Evolutionary conservation across 2,329 filamentous ascomycete species (phyloP).

Genomic region (Stromatinia cepivora): DNA sequence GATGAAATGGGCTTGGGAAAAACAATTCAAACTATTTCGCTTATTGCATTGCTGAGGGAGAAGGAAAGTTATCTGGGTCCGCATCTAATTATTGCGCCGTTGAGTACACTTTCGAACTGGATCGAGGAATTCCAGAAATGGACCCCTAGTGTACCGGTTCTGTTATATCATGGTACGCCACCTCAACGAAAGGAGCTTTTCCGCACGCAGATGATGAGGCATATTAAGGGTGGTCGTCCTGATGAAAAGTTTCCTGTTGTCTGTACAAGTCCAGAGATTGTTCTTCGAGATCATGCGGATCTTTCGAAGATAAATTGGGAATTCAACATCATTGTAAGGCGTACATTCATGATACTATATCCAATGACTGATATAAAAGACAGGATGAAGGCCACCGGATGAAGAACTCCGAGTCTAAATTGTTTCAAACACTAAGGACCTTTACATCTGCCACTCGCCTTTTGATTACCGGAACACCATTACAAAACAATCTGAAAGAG

Average conservation of each 20-base stretch:
- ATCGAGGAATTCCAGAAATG: slow-evolving; percentile 89
- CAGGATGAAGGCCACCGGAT: slow-evolving; percentile 93
- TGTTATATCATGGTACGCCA: slow-evolving; percentile 87
- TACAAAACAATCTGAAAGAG: slow-evolving; percentile 95
- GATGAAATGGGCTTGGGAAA: slow-evolving; percentile 65
- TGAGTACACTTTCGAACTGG: slow-evolving; percentile 95
- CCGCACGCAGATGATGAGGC: slow-evolving; percentile 65
- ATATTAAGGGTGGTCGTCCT: slow-evolving; percentile 61
- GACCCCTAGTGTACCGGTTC: slow-evolving; percentile 83
- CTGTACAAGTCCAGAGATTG: slow-evolving; percentile 94
- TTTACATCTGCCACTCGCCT: slow-evolving; percentile 90
- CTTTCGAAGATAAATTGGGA: slow-evolving; percentile 88
- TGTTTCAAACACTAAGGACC: slow-evolving; percentile 84
- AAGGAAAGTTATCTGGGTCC: slow-evolving; percentile 81
- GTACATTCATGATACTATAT: not conserved
- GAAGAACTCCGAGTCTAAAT: slow-evolving; percentile 92
- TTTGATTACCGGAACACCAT: slow-evolving; percentile 88
- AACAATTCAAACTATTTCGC: slow-evolving; percentile 52
- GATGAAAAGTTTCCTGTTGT: slow-evolving; percentile 80
- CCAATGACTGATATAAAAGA: slow-evolving; percentile 26
- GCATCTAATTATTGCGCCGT: slow-evolving; percentile 83
- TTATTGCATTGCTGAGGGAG: slow-evolving; percentile 77
- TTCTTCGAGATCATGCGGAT: slow-evolving; percentile 82
- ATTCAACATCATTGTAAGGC: slow-evolving; percentile 85
- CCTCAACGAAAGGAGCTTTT: slow-evolving; percentile 76